A percentile compares a stretch with the other conserved stretches of the same genome.
Conservation (phyloP, 495 filamentous ascomycete genomes). For the Talaromyces thailandensis region DNA sequence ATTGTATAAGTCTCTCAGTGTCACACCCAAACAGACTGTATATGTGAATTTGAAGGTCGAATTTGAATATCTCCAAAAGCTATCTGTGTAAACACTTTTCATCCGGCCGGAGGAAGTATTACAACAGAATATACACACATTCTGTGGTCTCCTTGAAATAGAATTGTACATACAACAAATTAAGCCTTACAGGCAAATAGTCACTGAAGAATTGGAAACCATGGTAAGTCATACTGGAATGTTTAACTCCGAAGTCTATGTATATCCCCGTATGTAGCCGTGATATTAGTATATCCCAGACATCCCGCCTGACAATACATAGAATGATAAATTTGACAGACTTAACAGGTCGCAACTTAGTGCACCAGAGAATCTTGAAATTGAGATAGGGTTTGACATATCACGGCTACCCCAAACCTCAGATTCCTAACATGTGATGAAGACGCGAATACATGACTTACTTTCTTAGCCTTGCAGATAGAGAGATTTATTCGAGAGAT, state of each 20-base stretch:
- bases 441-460: neutral
- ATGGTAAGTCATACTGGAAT: no score
- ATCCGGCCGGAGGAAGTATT: neutral
- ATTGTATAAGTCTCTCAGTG: neutral
- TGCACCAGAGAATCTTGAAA: neutral
- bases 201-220: no score
- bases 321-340: neutral
- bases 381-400: neutral
- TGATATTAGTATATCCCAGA: no score
- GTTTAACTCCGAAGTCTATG: no score
- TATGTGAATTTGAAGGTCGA: no score
- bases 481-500: neutral
- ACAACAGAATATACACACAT: neutral
- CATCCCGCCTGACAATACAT: no score
- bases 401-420: neutral
- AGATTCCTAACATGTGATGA: neutral
- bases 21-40: neutral
- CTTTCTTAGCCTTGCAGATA: neutral
- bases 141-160: neutral
- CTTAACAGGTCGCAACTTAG: neutral
- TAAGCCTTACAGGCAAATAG: no score
- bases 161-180: no score
- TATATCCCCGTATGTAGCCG: no score
- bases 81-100: neutral
- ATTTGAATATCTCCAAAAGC: neutral